These are phyloP conservation scores for Crithidia brevicula DNA, from an alignment of 208 protist species.

Conservation along the genomic window DNA sequence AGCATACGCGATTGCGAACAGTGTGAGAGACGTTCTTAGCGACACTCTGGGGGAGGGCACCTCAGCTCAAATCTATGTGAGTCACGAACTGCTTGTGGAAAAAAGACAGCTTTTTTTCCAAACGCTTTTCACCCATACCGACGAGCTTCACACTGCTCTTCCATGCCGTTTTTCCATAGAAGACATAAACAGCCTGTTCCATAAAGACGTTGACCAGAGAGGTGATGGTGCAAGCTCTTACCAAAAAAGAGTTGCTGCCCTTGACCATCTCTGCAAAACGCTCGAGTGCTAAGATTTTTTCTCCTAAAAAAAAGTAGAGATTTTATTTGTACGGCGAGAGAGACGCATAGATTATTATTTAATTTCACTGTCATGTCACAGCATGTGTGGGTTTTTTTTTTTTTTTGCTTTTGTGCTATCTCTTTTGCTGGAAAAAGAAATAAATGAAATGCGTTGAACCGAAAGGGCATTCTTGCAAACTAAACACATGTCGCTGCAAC, in stretches of 20 bases:
- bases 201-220: neutral
- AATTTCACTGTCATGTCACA: no score
- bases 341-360: no score
- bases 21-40: constrained; percentile 17
- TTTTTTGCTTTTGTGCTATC: neutral
- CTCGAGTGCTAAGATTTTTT: constrained; percentile 23
- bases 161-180: constrained; percentile 29
- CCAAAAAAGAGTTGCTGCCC: constrained; percentile 9
- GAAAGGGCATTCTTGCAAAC: no score
- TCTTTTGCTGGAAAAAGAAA: neutral
- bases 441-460: no score
- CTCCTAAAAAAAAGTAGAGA: neutral
- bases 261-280: constrained; percentile 16
- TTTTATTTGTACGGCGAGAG: constrained; percentile 11
- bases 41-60: constrained; percentile 22
- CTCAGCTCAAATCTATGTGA: neutral
- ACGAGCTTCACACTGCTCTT: constrained; percentile 15
- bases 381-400: neutral
- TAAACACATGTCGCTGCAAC: no score
- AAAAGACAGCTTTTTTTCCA: constrained; percentile 32
- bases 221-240: constrained; percentile 1
- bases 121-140: constrained; percentile 25
- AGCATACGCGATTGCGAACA: constrained; percentile 23
- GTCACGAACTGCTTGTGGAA: constrained; percentile 3
- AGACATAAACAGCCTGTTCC: constrained; percentile 6